Conservation (phyloP, 2,329 filamentous ascomycete species). For the Aspergillus fischeri region DNA sequence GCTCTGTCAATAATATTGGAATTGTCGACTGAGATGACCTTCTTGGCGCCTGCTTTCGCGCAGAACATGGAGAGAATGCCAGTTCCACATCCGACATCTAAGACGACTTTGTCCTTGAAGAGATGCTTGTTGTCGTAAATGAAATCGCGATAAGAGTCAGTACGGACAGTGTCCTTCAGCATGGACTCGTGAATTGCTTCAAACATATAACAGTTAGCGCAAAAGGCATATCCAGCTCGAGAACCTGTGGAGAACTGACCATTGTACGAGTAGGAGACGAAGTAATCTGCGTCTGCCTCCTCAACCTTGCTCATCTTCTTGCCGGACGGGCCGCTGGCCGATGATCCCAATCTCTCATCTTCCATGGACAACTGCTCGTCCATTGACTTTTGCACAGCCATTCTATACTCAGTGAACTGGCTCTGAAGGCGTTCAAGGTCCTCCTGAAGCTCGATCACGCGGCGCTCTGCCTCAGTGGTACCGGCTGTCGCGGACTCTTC, state of each 20-base stretch:
- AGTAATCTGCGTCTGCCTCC: slow-evolving; percentile 59
- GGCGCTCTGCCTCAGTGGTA: slow-evolving; percentile 40
- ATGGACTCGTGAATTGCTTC: slow-evolving; percentile 90
- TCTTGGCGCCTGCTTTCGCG: slow-evolving; percentile 79
- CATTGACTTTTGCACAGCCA: slow-evolving; percentile 62
- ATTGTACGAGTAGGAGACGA: slow-evolving; percentile 64
- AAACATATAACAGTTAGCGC: slow-evolving; percentile 4
- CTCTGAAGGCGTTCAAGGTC: slow-evolving; percentile 56
- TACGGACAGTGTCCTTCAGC: slow-evolving; percentile 85
- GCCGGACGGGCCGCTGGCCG: slow-evolving; percentile 22
- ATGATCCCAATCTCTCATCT: slow-evolving; percentile 37
- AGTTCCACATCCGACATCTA: slow-evolving; percentile 84
- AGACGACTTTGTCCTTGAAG: slow-evolving; percentile 78
- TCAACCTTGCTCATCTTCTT: slow-evolving; percentile 33
- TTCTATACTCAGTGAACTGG: slow-evolving; percentile 63
- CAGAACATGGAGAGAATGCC: slow-evolving; percentile 94
- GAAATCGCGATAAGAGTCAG: slow-evolving; percentile 89
- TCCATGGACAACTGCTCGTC: slow-evolving; percentile 62
- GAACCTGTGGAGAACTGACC: slow-evolving; percentile 44
- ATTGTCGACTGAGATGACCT: slow-evolving; percentile 88
- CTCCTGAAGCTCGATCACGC: slow-evolving; percentile 57
- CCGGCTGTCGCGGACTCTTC: slow-evolving; percentile 23
- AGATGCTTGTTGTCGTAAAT: slow-evolving; percentile 87
- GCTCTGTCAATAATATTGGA: slow-evolving; percentile 86
- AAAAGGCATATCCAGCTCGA: too few relatives aligned